These are phyloP conservation scores for Alternaria sp. DNA, from an alignment of 2,329 filamentous ascomycete genomes.

Conservation along the genomic window DNA sequence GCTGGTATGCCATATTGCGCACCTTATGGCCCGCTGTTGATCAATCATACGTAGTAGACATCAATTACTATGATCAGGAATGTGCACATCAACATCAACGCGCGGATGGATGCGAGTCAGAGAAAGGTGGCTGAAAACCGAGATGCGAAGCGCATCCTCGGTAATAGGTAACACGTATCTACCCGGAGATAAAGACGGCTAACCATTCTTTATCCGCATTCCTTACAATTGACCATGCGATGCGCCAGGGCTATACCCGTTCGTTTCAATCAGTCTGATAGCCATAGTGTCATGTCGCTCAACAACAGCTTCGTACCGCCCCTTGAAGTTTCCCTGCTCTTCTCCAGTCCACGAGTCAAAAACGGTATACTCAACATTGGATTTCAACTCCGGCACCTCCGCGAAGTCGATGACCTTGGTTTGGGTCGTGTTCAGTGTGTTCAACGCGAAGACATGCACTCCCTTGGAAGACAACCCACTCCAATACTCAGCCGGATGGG, in stretches of 20 bases:
- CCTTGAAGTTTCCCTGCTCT: constrained; percentile 10
- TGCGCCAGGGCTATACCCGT: neutral
- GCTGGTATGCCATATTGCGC: neutral
- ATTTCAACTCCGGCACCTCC: constrained; percentile 35
- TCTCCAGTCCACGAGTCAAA: constrained; percentile 35
- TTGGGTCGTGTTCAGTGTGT: constrained; percentile 28
- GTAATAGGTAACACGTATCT: neutral
- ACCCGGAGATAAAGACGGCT: neutral
- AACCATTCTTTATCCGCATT: neutral
- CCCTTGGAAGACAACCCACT: constrained; percentile 35
- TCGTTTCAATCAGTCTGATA: constrained; percentile 1
- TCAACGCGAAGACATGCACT: constrained; percentile 40
- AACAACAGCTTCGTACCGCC: constrained; percentile 5
- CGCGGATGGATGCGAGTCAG: neutral
- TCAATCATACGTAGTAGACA: neutral
- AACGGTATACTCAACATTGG: constrained; percentile 22
- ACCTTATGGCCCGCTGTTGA: neutral
- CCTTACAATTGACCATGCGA: neutral
- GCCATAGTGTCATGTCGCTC: constrained; percentile 11
- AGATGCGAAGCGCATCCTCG: neutral
- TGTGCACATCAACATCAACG: neutral
- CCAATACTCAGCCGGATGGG: constrained; percentile 43
- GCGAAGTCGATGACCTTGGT: constrained; percentile 28
- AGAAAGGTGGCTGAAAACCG: neutral
- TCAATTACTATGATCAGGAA: neutral